Percentiles rank a stretch among this genome's conserved stretches.
Evolutionary conservation across 345 rosid species (phyloP).

Genomic region (Eucalyptus decipiens): DNA sequence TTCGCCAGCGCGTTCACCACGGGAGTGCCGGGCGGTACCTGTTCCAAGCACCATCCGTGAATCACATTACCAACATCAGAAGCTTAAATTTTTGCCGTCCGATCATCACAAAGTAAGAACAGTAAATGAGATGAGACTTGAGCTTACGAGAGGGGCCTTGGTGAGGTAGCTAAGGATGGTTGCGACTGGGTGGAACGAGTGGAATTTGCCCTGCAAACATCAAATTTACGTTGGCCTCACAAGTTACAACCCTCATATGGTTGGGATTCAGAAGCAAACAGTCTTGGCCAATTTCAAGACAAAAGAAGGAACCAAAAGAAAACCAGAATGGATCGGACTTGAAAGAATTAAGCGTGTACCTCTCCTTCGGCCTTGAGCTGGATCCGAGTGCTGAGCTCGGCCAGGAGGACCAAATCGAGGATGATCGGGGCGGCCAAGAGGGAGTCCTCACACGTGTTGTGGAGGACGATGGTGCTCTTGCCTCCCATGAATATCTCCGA

Average conservation of each 20-base stretch:
- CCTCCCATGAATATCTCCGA: constrained; percentile 99
- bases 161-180: constrained; percentile 96
- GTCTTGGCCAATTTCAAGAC: not conserved
- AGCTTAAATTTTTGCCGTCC: rapidly evolving
- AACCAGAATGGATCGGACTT: not conserved
- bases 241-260: not conserved
- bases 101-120: not conserved
- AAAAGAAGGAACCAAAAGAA: not conserved
- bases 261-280: not conserved
- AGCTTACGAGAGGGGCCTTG: constrained; percentile 94
- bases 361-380: constrained; percentile 78
- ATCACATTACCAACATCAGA: not conserved
- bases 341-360: constrained; percentile 14
- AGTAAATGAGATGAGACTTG: not conserved
- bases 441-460: constrained; percentile 96
- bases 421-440: constrained; percentile 97
- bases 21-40: constrained; percentile 96
- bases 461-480: constrained; percentile 77
- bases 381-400: constrained; percentile 88
- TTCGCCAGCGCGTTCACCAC: constrained; percentile 93
- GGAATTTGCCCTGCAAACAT: constrained; percentile 68
- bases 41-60: not conserved
- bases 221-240: not conserved
- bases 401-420: constrained; percentile 89
- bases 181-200: constrained; percentile 96